Evolutionary conservation across 331 rosid species (phyloP).

Genomic region (Arachis monticola): DNA sequence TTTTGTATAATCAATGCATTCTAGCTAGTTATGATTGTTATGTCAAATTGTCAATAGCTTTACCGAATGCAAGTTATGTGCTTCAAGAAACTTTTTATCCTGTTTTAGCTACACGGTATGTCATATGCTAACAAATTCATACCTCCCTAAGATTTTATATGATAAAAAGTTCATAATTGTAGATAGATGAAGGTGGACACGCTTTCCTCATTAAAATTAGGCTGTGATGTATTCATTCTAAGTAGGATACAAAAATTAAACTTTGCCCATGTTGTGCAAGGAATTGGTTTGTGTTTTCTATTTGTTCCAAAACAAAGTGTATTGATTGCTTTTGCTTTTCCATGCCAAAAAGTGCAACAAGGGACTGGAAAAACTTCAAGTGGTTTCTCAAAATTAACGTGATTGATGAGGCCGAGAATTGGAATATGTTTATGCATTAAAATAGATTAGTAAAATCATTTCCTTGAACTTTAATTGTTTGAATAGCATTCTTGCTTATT

Average conservation of each 20-base stretch:
- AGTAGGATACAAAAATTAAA: not conserved
- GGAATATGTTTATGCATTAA: no score
- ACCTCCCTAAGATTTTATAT: not conserved
- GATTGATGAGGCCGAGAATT: no score
- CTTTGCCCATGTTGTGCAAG: not conserved
- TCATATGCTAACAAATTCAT: not conserved
- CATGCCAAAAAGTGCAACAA: no score
- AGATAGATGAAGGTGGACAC: not conserved
- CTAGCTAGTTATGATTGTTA: not conserved
- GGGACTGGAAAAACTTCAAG: no score
- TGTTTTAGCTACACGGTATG: not conserved
- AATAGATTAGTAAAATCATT: no score
- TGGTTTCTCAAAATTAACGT: no score
- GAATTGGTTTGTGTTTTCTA: no score
- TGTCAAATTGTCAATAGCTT: not conserved
- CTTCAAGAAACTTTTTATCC: not conserved
- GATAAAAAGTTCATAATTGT: not conserved
- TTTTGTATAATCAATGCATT: not conserved
- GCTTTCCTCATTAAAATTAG: not conserved
- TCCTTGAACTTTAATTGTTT: no score
- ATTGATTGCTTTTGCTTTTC: no score
- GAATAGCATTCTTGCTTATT: no score
- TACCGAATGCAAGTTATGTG: not conserved
- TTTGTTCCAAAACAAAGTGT: no score
- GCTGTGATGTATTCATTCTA: not conserved